Percentiles rank a stretch among this genome's conserved stretches.
Conservation (phyloP, 78 protist species). For the Anaeramoeba flamelloides region DNA sequence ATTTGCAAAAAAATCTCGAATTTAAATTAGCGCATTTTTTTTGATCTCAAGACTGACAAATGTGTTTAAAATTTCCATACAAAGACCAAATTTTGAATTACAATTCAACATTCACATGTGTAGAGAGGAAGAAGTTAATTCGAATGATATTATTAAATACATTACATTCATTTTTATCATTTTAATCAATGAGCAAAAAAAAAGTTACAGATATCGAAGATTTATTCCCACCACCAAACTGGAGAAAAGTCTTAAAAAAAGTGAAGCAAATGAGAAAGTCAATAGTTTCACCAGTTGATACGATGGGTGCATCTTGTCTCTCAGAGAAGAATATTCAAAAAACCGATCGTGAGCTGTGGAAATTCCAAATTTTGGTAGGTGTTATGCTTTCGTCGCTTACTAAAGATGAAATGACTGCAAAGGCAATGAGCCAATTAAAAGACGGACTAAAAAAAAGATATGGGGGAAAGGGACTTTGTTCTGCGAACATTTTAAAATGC, state of each 20-base stretch:
- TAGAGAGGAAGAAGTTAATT: too few species aligned
- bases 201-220: too few species aligned
- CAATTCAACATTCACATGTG: too few species aligned
- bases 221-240: neutral
- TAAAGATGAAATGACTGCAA: neutral
- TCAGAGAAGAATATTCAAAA: neutral
- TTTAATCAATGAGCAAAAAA: too few species aligned
- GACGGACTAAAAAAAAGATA: too few species aligned
- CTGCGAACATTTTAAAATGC: neutral
- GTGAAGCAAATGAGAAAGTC: neutral
- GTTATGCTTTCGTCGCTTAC: neutral
- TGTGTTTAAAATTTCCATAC: too few species aligned
- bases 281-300: neutral
- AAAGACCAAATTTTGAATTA: too few species aligned
- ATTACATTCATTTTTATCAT: too few species aligned
- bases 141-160: too few species aligned
- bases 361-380: neutral
- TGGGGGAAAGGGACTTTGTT: neutral
- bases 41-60: too few species aligned
- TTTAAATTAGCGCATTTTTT: too few species aligned
- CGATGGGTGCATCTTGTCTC: neutral
- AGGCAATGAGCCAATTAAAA: neutral
- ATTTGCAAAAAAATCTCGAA: too few species aligned
- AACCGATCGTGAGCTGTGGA: neutral
- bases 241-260: neutral